phyloP scores from a whole-genome alignment of 2,329 filamentous ascomycete species.

The Aphanoascus verrucosus region DNA sequence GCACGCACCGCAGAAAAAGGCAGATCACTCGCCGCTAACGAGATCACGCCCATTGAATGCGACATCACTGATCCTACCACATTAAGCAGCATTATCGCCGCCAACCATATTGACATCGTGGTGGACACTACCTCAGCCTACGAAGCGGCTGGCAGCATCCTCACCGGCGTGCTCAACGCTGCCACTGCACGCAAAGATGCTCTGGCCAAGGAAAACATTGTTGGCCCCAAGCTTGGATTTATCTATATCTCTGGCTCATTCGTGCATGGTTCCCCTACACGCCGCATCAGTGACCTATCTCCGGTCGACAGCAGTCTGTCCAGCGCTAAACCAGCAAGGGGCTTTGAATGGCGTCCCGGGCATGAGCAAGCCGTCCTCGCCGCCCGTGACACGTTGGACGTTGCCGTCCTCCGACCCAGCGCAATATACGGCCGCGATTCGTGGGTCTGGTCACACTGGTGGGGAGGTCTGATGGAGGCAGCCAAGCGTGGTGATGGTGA shows the following conservation, averaged over 20 bases:
- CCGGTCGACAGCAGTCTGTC: slow-evolving; percentile 18
- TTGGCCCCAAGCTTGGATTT: slow-evolving; percentile 29
- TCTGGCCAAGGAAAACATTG: slow-evolving; percentile 15
- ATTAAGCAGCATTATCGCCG: no score
- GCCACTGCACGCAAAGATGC: slow-evolving; percentile 18
- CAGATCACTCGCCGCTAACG: slow-evolving; percentile 21
- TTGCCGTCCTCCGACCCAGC: slow-evolving; percentile 26
- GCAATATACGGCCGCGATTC: slow-evolving; percentile 30
- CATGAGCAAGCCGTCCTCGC: slow-evolving; percentile 28
- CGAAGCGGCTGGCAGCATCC: slow-evolving; percentile 19
- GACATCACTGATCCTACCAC: no score
- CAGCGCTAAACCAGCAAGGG: slow-evolving; percentile 17
- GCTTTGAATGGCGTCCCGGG: slow-evolving; percentile 25
- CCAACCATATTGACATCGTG: slow-evolving; percentile 24
- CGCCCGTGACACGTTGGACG: slow-evolving; percentile 24
- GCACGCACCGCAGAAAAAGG: slow-evolving; percentile 27
- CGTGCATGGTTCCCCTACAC: slow-evolving; percentile 27
- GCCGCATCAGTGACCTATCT: slow-evolving; percentile 23
- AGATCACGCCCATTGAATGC: slow-evolving; percentile 18
- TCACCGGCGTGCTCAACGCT: slow-evolving; percentile 19
- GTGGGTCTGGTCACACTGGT: slow-evolving; percentile 23
- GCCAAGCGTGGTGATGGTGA: slow-evolving; percentile 15
- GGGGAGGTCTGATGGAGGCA: slow-evolving; percentile 22
- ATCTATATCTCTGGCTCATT: slow-evolving; percentile 31
- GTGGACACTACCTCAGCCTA: slow-evolving; percentile 25